Percentiles rank a stretch among this genome's conserved stretches.
phyloP scores from a whole-genome alignment of 202 grass and related monocot genomes.

The Saccharum hybrid region DNA sequence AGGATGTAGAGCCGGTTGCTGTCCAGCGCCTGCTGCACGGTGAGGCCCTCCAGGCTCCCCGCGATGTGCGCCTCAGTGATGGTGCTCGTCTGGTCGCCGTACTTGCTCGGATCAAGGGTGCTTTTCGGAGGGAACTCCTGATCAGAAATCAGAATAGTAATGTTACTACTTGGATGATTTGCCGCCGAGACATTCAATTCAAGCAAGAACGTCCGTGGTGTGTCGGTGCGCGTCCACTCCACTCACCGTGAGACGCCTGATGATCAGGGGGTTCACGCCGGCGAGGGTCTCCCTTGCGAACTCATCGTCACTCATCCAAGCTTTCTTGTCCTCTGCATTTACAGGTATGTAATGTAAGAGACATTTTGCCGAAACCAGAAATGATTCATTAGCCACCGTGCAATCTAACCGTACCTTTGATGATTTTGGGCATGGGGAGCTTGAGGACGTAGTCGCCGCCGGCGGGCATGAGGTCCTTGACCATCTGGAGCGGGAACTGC shows the following conservation, averaged over 20 bases:
- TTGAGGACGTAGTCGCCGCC: neutral
- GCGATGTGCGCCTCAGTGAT: neutral
- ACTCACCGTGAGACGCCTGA: neutral
- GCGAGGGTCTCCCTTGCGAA: conserved; percentile 29
- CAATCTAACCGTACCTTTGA: neutral
- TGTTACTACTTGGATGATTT: too few relatives aligned
- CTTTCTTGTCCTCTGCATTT: neutral
- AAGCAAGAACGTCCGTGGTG: too few relatives aligned
- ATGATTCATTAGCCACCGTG: too few relatives aligned
- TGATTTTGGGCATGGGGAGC: neutral
- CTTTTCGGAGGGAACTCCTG: conserved; percentile 58
- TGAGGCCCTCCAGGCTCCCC: conserved; percentile 10
- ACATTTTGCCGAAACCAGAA: too few relatives aligned
- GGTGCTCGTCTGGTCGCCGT: neutral
- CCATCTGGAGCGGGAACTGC: neutral
- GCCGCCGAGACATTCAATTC: too few relatives aligned
- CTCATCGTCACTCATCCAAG: neutral
- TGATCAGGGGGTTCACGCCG: conserved; percentile 21
- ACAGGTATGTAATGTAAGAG: too few relatives aligned
- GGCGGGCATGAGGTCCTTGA: neutral
- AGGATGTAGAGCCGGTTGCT: conserved; percentile 52
- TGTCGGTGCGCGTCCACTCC: too few relatives aligned
- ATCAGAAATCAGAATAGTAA: too few relatives aligned
- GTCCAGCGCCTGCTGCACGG: conserved; percentile 35
- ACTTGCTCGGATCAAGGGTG: conserved; percentile 29